Base-by-base conservation (phyloP, 257 asterid genomes). In the Ocimum tenuiflorum region DNA sequence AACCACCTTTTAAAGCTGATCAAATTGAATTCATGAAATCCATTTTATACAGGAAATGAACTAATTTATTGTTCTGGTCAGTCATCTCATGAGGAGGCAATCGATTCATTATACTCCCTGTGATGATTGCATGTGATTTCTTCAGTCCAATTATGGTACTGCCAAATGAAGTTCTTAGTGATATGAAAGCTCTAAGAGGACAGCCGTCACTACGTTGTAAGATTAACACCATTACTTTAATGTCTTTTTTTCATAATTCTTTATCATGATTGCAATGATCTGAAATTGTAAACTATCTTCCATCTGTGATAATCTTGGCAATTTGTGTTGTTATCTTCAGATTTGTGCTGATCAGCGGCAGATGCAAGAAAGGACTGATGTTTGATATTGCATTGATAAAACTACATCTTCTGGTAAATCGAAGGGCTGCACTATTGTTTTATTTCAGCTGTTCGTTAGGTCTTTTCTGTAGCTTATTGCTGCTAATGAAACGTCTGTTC, bases 1-100 rank as follows among this genome's bases (percentile, higher is more conserved):
- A 60, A 31, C 91, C 95, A 70, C 87, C 88, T 54, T 89, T 79
- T 70, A 50, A 84, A 15, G 64, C 73, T 42, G 80, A 72, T 60
- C 83, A 86, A 22, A 57, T 85, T 50, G 51, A 35, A 15, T 17
- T 51, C 36, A 80, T 89, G 91, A 64, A 74, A 63, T 82, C 88
- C 17, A 65, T 75, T 35, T 51, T 80, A 36, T 77, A 71, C 12
- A 67, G 71, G 41, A 68, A 78, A 9, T 58, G 65, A 78, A 60
- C 14, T 38, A 73, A 18, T 46, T n/a, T 14, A 70, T 61, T 65
- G 17, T 33, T 57, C 43, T 38, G 41, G 49, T 61, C 52, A 51
- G 60, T 53, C 61, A 13, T 52, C 22, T 55, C 29, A 24, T 6
- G n/a, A 8, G 39, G 54, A 61, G 54, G 43, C 18, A 17, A 20